Conservation (phyloP, 148 eudicot species). For the Dianthus caryophyllus region DNA sequence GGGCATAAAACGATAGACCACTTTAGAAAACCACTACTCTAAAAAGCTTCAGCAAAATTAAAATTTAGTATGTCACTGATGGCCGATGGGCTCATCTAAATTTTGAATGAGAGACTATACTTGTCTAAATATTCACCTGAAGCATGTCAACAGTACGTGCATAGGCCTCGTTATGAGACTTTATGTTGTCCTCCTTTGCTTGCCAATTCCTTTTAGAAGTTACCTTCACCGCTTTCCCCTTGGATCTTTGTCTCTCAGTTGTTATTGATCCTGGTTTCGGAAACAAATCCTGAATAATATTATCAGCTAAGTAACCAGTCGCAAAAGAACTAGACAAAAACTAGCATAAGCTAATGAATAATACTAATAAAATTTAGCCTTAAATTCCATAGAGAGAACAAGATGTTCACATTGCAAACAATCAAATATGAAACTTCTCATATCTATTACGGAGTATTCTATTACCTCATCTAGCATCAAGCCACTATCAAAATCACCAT, state of each 20-base stretch:
- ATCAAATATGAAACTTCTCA: background rate
- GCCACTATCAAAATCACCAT: constrained; percentile 32
- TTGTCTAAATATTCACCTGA: constrained; percentile 27
- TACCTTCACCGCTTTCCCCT: constrained; percentile 28
- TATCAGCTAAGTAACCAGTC: background rate
- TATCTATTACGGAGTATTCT: background rate
- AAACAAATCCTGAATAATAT: constrained; percentile 36
- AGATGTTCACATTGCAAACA: background rate
- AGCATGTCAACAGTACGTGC: constrained; percentile 11
- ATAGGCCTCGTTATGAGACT: constrained; percentile 19
- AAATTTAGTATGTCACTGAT: background rate
- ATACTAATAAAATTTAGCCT: background rate
- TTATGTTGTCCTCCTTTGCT: constrained; percentile 26
- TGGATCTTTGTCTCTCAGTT: constrained; percentile 24
- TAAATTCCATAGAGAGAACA: background rate
- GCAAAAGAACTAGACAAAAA: background rate
- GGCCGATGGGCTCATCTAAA: background rate
- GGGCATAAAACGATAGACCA: no score
- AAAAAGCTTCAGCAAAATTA: background rate
- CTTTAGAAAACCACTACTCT: background rate
- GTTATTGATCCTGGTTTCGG: constrained; percentile 32
- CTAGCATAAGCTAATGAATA: background rate
- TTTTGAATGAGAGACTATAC: background rate
- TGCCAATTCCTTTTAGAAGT: constrained; percentile 18
- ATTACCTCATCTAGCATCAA: constrained; percentile 55